phyloP scores from a whole-genome alignment of 2,329 filamentous ascomycete species.

The Phialocephala sp. region DNA sequence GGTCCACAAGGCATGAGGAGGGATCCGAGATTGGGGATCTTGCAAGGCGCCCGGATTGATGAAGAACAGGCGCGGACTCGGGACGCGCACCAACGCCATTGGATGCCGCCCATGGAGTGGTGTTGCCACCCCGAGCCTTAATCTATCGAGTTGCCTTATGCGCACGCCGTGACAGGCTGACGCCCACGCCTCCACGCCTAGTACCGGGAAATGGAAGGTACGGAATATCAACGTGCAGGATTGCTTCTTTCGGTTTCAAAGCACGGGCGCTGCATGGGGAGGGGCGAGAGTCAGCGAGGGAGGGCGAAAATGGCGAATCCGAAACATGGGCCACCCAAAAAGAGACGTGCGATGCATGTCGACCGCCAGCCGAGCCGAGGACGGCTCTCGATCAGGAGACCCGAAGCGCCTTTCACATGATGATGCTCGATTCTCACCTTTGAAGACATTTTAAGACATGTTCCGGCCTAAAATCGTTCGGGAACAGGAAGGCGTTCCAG shows the following conservation, averaged over 20 bases:
- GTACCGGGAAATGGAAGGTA: background rate
- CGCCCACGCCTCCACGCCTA: background rate
- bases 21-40: background rate
- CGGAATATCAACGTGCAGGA: background rate
- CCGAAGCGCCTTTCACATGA: background rate
- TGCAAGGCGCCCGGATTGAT: background rate
- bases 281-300: too few relatives aligned
- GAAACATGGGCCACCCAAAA: background rate
- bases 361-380: background rate
- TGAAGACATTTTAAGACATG: background rate
- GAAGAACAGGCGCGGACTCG: background rate
- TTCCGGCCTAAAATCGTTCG: background rate
- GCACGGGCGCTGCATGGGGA: background rate
- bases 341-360: background rate
- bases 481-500: background rate
- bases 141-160: conserved; percentile 2
- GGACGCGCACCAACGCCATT: background rate
- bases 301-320: background rate
- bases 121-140: background rate
- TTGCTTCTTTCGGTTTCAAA: background rate
- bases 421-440: background rate
- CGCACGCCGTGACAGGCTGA: too few relatives aligned
- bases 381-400: background rate
- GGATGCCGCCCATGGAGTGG: background rate
- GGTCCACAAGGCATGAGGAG: background rate